Evolutionary conservation across 2,329 filamentous ascomycete genomes (phyloP).

Genomic region (Cercospora janseana): DNA sequence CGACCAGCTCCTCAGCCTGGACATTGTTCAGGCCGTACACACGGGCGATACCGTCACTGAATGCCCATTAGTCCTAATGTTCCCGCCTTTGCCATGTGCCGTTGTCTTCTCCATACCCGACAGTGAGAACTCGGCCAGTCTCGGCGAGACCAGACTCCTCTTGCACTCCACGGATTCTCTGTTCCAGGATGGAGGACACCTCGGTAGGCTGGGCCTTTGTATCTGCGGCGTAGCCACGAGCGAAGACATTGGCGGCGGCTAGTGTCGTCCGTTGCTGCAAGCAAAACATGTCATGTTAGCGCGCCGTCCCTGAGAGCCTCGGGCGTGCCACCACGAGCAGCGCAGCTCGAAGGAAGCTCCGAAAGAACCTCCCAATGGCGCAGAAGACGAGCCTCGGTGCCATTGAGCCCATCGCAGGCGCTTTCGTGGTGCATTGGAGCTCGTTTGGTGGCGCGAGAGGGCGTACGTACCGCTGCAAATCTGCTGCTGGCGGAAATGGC

Average conservation of each 20-base stretch:
- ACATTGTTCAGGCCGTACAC: conserved; percentile 99
- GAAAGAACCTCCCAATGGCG: conserved; percentile 35
- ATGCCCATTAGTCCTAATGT: conserved; percentile 19
- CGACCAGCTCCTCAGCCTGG: conserved; percentile 99
- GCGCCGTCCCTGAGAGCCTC: conserved; percentile 38
- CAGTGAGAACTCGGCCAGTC: conserved; percentile 97
- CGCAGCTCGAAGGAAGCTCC: conserved; percentile 41
- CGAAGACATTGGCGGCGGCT: conserved; percentile 65
- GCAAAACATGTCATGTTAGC: conserved; percentile 51
- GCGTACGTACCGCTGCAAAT: conserved; percentile 84
- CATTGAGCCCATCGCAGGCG: conserved; percentile 27
- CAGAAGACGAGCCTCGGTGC: conserved; percentile 48
- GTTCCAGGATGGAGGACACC: conserved; percentile 98
- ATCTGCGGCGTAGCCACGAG: conserved; percentile 86
- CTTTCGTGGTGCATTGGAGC: conserved; percentile 43
- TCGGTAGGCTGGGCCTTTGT: conserved; percentile 95
- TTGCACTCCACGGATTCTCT: conserved; percentile 97
- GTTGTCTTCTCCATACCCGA: conserved; percentile 73
- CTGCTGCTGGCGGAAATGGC: conserved; percentile 89
- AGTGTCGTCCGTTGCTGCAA: conserved; percentile 81
- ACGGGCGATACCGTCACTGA: conserved; percentile 99
- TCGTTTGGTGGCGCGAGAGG: conserved; percentile 43
- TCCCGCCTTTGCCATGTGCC: background rate
- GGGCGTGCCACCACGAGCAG: conserved; percentile 29
- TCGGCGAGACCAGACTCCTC: conserved; percentile 95